phyloP scores from a whole-genome alignment of 257 asterid species.

The Fraxinus excelsior region DNA sequence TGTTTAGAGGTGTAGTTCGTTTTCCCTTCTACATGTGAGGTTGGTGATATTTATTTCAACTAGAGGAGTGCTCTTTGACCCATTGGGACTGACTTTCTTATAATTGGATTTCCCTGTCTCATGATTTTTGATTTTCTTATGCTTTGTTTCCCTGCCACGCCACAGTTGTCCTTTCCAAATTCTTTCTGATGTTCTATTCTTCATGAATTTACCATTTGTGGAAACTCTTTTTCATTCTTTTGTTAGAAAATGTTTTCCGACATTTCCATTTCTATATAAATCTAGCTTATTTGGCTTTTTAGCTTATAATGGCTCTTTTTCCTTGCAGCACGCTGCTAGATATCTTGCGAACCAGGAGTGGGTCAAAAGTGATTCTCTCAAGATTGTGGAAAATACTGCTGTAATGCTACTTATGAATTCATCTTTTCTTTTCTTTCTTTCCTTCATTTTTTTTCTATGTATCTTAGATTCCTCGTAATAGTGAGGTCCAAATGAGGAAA shows the following conservation, averaged over 20 bases:
- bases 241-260: slow-evolving; percentile 7
- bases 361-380: slow-evolving; percentile 99
- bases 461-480: neutral
- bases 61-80: neutral
- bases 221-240: slow-evolving; percentile 4
- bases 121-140: neutral
- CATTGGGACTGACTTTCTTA: neutral
- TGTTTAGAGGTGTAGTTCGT: slow-evolving; percentile 1
- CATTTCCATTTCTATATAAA: slow-evolving; percentile 17
- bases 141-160: neutral
- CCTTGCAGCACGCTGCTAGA: slow-evolving; percentile 96
- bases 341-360: slow-evolving; percentile 99
- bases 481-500: neutral
- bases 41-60: neutral
- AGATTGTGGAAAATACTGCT: slow-evolving; percentile 99
- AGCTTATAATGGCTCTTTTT: slow-evolving; percentile 30
- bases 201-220: neutral
- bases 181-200: neutral
- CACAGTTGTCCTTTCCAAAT: neutral
- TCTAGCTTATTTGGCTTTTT: slow-evolving; percentile 25
- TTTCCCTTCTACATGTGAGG: neutral
- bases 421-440: slow-evolving; percentile 5
- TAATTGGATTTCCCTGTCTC: neutral
- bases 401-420: slow-evolving; percentile 52
- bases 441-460: neutral